Conservation (phyloP, 768 basidiomycete genomes). For the Obba rivulosa region DNA sequence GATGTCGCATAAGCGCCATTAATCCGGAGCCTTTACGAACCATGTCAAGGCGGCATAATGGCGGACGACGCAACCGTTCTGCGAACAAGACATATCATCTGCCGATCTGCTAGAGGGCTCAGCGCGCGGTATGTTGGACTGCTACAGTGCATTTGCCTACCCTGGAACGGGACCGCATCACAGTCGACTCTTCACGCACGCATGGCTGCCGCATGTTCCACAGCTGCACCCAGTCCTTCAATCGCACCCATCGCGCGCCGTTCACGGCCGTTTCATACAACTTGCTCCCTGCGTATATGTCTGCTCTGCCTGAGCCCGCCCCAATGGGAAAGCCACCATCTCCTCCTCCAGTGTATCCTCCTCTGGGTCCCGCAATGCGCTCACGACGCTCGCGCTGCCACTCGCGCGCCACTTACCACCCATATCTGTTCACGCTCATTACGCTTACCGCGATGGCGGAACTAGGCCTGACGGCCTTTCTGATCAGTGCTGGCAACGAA, state of each 20-base stretch:
- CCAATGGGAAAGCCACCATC: background rate
- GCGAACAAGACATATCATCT: no score
- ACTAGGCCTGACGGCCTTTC: slow-evolving; percentile 68
- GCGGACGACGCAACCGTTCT: no score
- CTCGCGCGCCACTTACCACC: slow-evolving; percentile 21
- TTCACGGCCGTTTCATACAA: slow-evolving; percentile 2
- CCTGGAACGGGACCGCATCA: no score
- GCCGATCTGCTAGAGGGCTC: no score
- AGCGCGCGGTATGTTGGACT: no score
- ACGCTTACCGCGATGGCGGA: slow-evolving; percentile 64
- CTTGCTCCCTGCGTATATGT: background rate
- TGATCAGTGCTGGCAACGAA: slow-evolving; percentile 66
- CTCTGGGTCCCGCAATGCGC: slow-evolving; percentile 8
- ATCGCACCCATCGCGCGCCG: slow-evolving; percentile 9
- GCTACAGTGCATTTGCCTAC: no score
- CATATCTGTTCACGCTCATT: slow-evolving; percentile 45
- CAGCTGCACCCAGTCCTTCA: slow-evolving; percentile 1
- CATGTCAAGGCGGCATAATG: no score
- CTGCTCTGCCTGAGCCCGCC: slow-evolving; percentile 1
- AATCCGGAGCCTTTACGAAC: no score
- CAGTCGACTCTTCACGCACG: background rate
- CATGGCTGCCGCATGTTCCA: slow-evolving; percentile 14
- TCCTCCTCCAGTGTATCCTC: slow-evolving; percentile 6
- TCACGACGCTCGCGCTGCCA: slow-evolving; percentile 2
- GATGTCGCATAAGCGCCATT: no score